Evolutionary conservation across 2,329 filamentous ascomycete genomes (phyloP).

Genomic region (Allantophomopsis lycopodina): DNA sequence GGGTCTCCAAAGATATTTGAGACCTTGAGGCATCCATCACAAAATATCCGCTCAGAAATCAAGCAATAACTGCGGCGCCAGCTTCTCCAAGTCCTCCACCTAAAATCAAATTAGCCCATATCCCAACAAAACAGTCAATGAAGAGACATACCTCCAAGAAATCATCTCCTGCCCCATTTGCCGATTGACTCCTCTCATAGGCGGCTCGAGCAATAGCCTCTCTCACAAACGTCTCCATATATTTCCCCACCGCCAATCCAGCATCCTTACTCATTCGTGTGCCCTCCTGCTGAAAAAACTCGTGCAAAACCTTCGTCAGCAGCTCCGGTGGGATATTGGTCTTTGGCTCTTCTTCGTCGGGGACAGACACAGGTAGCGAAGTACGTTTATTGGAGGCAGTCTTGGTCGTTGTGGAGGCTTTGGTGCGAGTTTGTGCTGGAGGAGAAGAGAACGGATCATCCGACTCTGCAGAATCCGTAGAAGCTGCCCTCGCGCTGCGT

Average conservation of each 20-base stretch:
- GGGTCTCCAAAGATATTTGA: no score
- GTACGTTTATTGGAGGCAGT: background rate
- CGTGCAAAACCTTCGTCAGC: conserved; percentile 62
- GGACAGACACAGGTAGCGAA: background rate
- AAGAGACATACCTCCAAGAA: conserved; percentile 55
- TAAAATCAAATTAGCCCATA: conserved; percentile 18
- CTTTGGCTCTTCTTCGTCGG: conserved; percentile 2
- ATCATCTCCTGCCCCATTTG: conserved; percentile 29
- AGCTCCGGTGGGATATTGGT: conserved; percentile 55
- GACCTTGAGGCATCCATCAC: no score
- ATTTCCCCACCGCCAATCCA: conserved; percentile 64
- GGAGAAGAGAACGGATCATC: conserved; percentile 1
- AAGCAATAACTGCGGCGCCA: conserved; percentile 71
- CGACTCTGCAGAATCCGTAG: background rate
- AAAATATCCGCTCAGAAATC: conserved; percentile 48
- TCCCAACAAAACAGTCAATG: conserved; percentile 1
- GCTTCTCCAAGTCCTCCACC: conserved; percentile 82
- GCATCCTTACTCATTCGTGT: conserved; percentile 68
- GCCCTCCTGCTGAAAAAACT: conserved; percentile 56
- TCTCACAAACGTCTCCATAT: conserved; percentile 81
- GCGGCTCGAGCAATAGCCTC: conserved; percentile 75
- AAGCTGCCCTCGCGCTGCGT: background rate
- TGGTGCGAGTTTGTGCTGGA: background rate
- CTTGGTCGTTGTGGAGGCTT: background rate
- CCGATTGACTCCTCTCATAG: conserved; percentile 44